These are phyloP conservation scores for Alternaria angustiovoidea DNA, from an alignment of 2,329 filamentous ascomycete species.

Conservation along the genomic window DNA sequence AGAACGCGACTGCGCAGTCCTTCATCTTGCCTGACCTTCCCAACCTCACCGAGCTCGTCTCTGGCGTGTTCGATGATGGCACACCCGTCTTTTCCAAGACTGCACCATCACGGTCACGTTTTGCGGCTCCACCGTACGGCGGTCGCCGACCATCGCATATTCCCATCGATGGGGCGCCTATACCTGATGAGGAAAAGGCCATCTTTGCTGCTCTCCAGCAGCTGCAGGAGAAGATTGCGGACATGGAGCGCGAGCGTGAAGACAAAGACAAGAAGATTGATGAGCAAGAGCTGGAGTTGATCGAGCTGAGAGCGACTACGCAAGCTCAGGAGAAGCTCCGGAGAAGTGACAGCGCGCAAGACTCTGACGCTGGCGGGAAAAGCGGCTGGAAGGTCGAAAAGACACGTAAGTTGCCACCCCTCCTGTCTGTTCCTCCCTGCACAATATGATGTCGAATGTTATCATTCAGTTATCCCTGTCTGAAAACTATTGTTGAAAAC, in stretches of 20 bases:
- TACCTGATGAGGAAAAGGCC: constrained; percentile 69
- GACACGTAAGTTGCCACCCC: constrained; percentile 58
- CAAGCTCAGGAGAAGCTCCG: constrained; percentile 52
- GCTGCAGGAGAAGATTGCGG: constrained; percentile 64
- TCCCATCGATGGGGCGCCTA: constrained; percentile 62
- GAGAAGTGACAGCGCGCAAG: constrained; percentile 59
- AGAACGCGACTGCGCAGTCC: constrained; percentile 64
- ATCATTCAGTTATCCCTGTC: constrained; percentile 78
- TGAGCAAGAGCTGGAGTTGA: constrained; percentile 62
- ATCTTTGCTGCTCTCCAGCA: constrained; percentile 68
- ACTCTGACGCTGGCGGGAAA: constrained; percentile 54
- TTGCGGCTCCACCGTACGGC: constrained; percentile 56
- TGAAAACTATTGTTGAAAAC: constrained; percentile 91
- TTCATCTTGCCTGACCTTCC: constrained; percentile 68
- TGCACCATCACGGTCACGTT: constrained; percentile 62
- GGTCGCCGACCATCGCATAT: constrained; percentile 50
- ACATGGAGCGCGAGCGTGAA: constrained; percentile 64
- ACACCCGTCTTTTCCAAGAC: constrained; percentile 64
- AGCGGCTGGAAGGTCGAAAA: constrained; percentile 59
- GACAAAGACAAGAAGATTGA: constrained; percentile 60
- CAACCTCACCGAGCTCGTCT: constrained; percentile 68
- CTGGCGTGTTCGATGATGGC: constrained; percentile 65
- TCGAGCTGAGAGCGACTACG: constrained; percentile 58
- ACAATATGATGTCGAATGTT: constrained; percentile 71
- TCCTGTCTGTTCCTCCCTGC: constrained; percentile 20